Evolutionary conservation across 768 basidiomycete genomes (phyloP), one percentile per base, ranked within the genome.

Genomic region (Russula sp.): DNA sequence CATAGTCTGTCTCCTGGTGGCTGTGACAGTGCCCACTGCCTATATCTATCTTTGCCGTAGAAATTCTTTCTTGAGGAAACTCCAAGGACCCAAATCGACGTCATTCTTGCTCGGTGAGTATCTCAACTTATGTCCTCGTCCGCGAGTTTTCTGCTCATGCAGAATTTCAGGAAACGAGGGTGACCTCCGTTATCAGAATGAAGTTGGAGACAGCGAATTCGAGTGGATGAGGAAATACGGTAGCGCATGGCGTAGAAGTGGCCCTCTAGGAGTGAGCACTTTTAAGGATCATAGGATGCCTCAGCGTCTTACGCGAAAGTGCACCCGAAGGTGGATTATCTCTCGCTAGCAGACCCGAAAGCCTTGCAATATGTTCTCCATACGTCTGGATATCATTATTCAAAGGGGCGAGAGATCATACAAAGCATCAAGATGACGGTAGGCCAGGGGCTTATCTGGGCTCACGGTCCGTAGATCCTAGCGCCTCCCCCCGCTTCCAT

Each of bases 321-420:
- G 3, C n/a, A 9, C 16, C 25, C n/a, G 20, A 43, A 55, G 49
- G 10, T 11, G 18, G 50, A 56, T 36, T 9, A 22, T 36, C 53
- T 61, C 34, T 56, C 47, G 9, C 14, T 59, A n/a, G 42, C 10
- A 34, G 61, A 42, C 20, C 45, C 58, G 4, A 53, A 72, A 66
- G 72, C 72, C 3, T 56, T 72, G 3, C 72, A 72, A 64, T 68
- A 71, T 61, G 62, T 73, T 48, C 67, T 69, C 18, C 70, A 73
- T 51, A 69, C 66, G 34, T 70, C 70, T 2, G 71, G 72, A 22
- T 73, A 71, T 52, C 67, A 67, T 52, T 73, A 60, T 60, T 48
- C 62, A 11, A 70, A 65, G 47, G 36, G 38, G 11, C 42, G 25
- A 7, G 64, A 63, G 8, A 35, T 52, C 13, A 47, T 51, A 7